A percentile compares a stretch with the other conserved stretches of the same genome.
These are phyloP conservation scores for Phytophthora tentaculata DNA, from an alignment of 352 stramenopile genomes.

Conservation along the genomic window DNA sequence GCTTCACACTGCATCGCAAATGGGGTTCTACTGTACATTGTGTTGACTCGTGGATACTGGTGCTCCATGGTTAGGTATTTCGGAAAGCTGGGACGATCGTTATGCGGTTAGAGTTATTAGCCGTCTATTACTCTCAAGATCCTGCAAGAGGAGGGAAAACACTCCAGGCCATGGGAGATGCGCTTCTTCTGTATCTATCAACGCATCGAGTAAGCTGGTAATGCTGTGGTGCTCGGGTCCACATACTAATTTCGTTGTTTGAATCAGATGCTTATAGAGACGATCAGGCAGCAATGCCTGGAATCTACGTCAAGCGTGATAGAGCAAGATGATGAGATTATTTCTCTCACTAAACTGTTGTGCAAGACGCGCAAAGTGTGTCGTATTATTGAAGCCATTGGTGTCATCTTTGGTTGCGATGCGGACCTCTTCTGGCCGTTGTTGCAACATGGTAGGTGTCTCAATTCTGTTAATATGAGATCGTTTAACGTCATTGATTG, in stretches of 20 bases:
- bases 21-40: neutral
- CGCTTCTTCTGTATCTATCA: conserved; percentile 56
- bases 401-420: conserved; percentile 39
- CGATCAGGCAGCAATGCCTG: conserved; percentile 26
- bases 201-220: conserved; percentile 51
- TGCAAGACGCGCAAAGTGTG: conserved; percentile 45
- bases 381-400: conserved; percentile 38
- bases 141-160: conserved; percentile 65
- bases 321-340: conserved; percentile 17
- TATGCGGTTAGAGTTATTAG: conserved; percentile 69
- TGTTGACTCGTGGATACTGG: neutral
- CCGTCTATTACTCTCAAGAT: conserved; percentile 71
- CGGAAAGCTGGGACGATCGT: conserved; percentile 55
- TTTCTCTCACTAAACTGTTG: conserved; percentile 43
- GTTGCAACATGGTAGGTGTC: conserved; percentile 40
- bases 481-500: conserved; percentile 15
- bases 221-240: neutral
- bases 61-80: conserved; percentile 53
- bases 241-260: conserved; percentile 16
- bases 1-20: neutral
- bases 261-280: conserved; percentile 27
- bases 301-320: conserved; percentile 8
- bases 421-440: conserved; percentile 49
- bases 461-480: neutral
- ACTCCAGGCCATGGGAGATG: conserved; percentile 62